A percentile compares a stretch with the other conserved stretches of the same genome.
phyloP scores from a whole-genome alignment of 2,329 filamentous ascomycete species.

The Aspergillaceae sp. region DNA sequence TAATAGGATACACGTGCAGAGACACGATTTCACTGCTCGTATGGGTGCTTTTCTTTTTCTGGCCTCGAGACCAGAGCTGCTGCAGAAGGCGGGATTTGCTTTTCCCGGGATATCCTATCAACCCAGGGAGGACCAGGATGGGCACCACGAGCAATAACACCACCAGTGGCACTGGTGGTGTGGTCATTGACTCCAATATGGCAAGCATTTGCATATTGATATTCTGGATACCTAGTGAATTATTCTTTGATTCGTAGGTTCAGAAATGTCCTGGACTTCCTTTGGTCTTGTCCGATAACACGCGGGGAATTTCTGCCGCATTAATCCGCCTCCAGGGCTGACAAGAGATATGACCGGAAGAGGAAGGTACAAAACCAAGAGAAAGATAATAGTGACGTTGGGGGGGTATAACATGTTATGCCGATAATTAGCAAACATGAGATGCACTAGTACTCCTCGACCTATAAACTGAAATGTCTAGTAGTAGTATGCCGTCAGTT shows the following conservation, averaged over 20 bases:
- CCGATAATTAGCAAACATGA: too few relatives aligned
- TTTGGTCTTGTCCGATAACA: too few relatives aligned
- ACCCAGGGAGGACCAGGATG: conserved; percentile 9
- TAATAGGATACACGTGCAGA: conserved; percentile 56
- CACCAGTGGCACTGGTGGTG: not conserved
- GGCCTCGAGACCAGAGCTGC: conserved; percentile 7
- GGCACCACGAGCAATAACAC: conserved; percentile 6
- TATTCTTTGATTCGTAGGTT: too few relatives aligned
- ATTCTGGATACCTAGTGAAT: too few relatives aligned
- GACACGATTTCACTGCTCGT: conserved; percentile 24
- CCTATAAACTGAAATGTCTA: too few relatives aligned
- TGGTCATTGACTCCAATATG: not conserved
- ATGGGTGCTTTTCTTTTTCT: conserved; percentile 1
- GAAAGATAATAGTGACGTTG: too few relatives aligned
- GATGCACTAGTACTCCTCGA: too few relatives aligned
- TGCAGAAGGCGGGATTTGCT: conserved; percentile 4
- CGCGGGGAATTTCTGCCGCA: not conserved
- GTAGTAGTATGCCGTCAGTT: too few relatives aligned
- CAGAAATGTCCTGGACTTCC: too few relatives aligned
- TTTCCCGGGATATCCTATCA: conserved; percentile 8
- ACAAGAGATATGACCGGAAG: too few relatives aligned
- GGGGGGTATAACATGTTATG: too few relatives aligned
- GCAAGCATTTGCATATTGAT: not conserved
- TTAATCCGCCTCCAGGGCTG: not conserved
- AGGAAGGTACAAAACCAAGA: too few relatives aligned